Evolutionary conservation across 176 grass and related monocot species (phyloP).

Genomic region (Poa pratensis): DNA sequence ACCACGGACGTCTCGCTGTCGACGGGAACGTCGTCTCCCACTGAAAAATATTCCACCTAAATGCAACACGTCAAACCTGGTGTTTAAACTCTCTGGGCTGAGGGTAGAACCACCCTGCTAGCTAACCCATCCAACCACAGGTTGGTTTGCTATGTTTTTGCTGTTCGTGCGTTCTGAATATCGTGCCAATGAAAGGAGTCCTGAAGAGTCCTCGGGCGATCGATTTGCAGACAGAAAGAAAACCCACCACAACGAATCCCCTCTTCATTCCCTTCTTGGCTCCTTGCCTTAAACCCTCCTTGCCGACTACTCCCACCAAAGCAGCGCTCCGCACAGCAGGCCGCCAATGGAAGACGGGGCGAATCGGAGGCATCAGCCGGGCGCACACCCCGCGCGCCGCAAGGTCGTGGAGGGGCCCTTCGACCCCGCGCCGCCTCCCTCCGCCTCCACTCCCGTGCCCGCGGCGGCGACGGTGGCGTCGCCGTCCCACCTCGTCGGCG

Average conservation of each 20-base stretch:
- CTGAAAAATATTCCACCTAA: no score
- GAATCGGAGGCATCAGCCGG: slow-evolving; percentile 42
- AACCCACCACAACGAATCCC: slow-evolving; percentile 8
- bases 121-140: no score
- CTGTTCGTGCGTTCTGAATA: no score
- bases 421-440: neutral
- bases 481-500: slow-evolving; percentile 60
- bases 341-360: slow-evolving; percentile 41
- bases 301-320: neutral
- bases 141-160: no score
- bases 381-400: slow-evolving; percentile 24
- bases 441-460: neutral
- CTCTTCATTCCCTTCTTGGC: neutral
- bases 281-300: slow-evolving; percentile 32
- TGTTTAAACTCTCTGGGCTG: no score
- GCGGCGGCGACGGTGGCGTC: slow-evolving; percentile 37
- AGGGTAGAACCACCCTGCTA: no score
- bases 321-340: slow-evolving; percentile 3
- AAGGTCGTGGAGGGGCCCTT: slow-evolving; percentile 58
- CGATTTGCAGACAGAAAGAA: neutral
- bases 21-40: no score
- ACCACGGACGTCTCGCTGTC: no score
- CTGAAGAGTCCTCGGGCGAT: neutral
- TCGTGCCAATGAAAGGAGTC: no score
- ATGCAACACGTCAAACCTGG: no score